Conservation (phyloP, 2,329 filamentous ascomycete species). For the Cordyceps fumosorosea region DNA sequence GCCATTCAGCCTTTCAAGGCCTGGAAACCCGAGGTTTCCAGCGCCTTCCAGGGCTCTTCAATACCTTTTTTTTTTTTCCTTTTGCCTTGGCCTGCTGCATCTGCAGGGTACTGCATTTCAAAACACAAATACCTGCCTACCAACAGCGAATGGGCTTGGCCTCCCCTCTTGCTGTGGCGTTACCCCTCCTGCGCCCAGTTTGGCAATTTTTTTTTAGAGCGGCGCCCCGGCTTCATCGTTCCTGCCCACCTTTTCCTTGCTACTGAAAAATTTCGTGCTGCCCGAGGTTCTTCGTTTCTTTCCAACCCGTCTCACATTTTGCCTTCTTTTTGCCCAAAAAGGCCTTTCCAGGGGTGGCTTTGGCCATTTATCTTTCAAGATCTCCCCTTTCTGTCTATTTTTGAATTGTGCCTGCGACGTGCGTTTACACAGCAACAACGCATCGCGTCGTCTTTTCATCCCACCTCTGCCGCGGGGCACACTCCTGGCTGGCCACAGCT, state of each 20-base stretch:
- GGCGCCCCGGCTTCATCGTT: not conserved
- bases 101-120: not conserved
- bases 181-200: conserved; percentile 1
- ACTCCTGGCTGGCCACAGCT: not conserved
- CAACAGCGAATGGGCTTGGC: not conserved
- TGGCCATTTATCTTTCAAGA: not conserved
- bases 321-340: not conserved
- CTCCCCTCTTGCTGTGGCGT: not conserved
- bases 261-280: conserved; percentile 3
- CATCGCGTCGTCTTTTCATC: not conserved
- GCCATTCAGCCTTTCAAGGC: too few species aligned
- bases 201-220: conserved; percentile 6
- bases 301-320: not conserved
- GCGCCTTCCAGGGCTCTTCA: not conserved
- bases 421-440: conserved; percentile 2
- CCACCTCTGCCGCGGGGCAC: conserved; percentile 5
- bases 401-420: not conserved
- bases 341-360: not conserved
- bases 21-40: not conserved
- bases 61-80: not conserved
- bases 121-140: too few species aligned
- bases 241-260: not conserved
- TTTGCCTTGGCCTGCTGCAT: not conserved
- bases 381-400: not conserved
- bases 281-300: not conserved